A percentile compares a stretch with the other conserved stretches of the same genome.
phyloP scores from a whole-genome alignment of 2,329 filamentous ascomycete species.

The Plenodomus biglobosus region DNA sequence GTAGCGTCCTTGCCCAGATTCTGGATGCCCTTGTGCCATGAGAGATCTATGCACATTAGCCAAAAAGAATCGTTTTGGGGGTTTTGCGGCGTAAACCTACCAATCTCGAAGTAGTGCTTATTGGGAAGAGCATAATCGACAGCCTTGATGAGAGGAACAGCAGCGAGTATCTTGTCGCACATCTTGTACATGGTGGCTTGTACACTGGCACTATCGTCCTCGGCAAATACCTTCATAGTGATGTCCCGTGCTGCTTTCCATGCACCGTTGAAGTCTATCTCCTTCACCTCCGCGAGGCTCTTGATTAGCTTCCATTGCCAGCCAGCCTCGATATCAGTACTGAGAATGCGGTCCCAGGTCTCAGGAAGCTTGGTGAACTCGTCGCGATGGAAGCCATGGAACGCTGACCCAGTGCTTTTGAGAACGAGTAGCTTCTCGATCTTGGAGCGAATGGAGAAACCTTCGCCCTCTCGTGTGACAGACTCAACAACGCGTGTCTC shows the following conservation, averaged over 20 bases:
- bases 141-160: slow-evolving; percentile 68
- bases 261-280: slow-evolving; percentile 72
- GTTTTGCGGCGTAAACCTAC: slow-evolving; percentile 52
- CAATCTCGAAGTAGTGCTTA: slow-evolving; percentile 98
- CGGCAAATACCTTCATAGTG: slow-evolving; percentile 88
- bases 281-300: slow-evolving; percentile 66
- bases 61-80: neutral
- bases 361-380: slow-evolving; percentile 90
- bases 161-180: slow-evolving; percentile 80
- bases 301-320: slow-evolving; percentile 84
- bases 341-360: slow-evolving; percentile 92
- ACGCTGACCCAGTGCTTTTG: slow-evolving; percentile 94
- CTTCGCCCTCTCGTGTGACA: slow-evolving; percentile 64
- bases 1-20: slow-evolving; percentile 96
- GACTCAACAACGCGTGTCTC: slow-evolving; percentile 85
- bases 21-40: slow-evolving; percentile 93
- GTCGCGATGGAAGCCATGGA: slow-evolving; percentile 91
- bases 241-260: slow-evolving; percentile 77
- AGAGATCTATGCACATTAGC: slow-evolving; percentile 65
- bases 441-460: slow-evolving; percentile 74
- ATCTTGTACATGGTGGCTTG: slow-evolving; percentile 99
- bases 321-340: slow-evolving; percentile 82
- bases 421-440: slow-evolving; percentile 84
- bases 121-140: slow-evolving; percentile 89
- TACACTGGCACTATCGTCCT: slow-evolving; percentile 87